Evolutionary conservation across 1,284 basidiomycete species (phyloP).

Genomic region (Flammula alnicola): DNA sequence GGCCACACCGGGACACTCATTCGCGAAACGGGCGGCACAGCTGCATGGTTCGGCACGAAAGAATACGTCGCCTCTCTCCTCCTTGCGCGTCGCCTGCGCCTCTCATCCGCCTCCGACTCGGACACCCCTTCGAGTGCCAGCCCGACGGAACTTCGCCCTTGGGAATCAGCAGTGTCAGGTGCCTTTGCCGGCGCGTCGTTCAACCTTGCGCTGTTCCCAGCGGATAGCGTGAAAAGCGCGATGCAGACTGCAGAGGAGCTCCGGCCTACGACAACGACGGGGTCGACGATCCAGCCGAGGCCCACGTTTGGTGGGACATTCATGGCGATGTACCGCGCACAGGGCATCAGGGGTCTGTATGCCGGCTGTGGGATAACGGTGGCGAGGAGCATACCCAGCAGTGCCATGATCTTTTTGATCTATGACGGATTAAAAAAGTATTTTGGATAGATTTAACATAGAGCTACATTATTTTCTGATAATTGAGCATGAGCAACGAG

Average conservation of each 20-base stretch:
- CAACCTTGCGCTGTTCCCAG: conserved; percentile 83
- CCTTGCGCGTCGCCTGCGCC: conserved; percentile 46
- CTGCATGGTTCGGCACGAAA: conserved; percentile 89
- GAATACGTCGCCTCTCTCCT: conserved; percentile 71
- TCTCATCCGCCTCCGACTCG: conserved; percentile 3
- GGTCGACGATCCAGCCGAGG: conserved; percentile 23
- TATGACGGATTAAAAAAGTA: conserved; percentile 70
- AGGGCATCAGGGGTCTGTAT: conserved; percentile 81
- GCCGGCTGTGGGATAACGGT: conserved; percentile 89
- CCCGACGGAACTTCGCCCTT: conserved; percentile 58
- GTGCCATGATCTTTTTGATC: conserved; percentile 84
- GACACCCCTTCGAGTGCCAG: conserved; percentile 1
- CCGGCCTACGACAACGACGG: conserved; percentile 34
- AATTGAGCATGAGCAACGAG: too few relatives aligned
- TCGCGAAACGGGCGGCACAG: conserved; percentile 86
- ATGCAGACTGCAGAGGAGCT: conserved; percentile 91
- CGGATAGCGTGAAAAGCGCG: conserved; percentile 87
- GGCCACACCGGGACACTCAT: conserved; percentile 88
- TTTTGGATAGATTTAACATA: conserved; percentile 48
- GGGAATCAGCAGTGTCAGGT: conserved; percentile 80
- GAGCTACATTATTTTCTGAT: too few relatives aligned
- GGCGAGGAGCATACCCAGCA: conserved; percentile 80
- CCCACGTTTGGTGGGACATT: conserved; percentile 69
- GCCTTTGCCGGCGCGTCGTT: conserved; percentile 84
- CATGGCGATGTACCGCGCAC: conserved; percentile 70